Evolutionary conservation across 73 alveolate genomes (phyloP).

Genomic region (Paramecium bursaria): DNA sequence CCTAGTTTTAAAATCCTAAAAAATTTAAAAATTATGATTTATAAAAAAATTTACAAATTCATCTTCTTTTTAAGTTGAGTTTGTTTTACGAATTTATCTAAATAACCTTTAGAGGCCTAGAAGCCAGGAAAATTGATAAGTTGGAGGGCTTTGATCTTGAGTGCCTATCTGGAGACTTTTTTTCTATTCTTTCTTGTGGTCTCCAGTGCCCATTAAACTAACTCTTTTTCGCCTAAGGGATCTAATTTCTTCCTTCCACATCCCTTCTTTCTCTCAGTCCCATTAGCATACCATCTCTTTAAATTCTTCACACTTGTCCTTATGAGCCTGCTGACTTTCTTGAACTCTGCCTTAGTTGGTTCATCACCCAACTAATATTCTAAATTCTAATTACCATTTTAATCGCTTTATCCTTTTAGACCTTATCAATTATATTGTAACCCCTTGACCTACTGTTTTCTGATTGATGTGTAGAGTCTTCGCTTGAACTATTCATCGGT

Average conservation of each 20-base stretch:
- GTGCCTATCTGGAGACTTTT: constrained; percentile 7
- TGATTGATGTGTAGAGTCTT: too few relatives aligned
- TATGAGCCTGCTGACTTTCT: too few relatives aligned
- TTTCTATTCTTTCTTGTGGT: neutral
- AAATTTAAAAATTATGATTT: too few relatives aligned
- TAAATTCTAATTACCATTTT: too few relatives aligned
- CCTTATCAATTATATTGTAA: too few relatives aligned
- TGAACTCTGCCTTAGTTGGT: too few relatives aligned
- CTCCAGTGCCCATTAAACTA: constrained; percentile 13
- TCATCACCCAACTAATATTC: too few relatives aligned
- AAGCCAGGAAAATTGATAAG: neutral
- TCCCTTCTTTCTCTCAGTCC: constrained; percentile 51
- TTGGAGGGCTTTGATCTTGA: constrained; percentile 1
- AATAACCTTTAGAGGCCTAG: constrained; percentile 46
- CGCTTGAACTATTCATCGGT: too few relatives aligned
- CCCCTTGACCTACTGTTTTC: too few relatives aligned
- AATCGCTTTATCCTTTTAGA: too few relatives aligned
- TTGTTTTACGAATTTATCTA: constrained; percentile 23
- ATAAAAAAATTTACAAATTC: too few relatives aligned
- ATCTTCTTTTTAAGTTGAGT: constrained; percentile 1
- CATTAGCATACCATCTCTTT: constrained; percentile 15
- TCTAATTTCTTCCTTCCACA: constrained; percentile 49
- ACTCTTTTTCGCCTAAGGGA: constrained; percentile 34
- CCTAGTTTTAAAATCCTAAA: too few relatives aligned
- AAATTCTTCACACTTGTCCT: constrained; percentile 30